Percentiles rank a stretch among this genome's conserved stretches.
phyloP scores from a whole-genome alignment of 176 grass and related monocot species.

The Canna indica region DNA sequence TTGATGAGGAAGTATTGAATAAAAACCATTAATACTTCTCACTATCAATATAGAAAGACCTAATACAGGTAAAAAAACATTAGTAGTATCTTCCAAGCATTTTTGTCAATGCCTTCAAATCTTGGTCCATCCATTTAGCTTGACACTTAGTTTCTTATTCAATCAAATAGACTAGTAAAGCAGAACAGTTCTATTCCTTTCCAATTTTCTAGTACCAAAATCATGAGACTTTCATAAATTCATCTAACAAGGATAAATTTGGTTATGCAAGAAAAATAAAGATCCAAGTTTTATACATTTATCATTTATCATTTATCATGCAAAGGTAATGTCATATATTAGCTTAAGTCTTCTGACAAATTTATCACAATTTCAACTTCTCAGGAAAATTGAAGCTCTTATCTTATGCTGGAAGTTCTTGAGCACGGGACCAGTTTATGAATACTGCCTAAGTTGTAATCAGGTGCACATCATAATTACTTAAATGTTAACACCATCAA shows the following conservation, averaged over 20 bases:
- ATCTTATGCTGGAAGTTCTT: background rate
- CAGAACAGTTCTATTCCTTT: background rate
- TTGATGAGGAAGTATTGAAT: background rate
- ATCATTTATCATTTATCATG: background rate
- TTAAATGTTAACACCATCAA: background rate
- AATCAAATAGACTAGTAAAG: background rate
- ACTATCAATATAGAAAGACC: background rate
- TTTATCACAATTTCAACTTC: background rate
- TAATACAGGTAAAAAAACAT: background rate
- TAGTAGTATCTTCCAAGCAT: background rate
- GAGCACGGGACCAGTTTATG: background rate
- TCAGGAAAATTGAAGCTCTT: background rate
- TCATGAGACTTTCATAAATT: background rate
- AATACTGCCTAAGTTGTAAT: background rate
- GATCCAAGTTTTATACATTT: background rate
- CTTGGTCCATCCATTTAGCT: background rate
- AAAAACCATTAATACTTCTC: background rate
- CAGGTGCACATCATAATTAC: background rate
- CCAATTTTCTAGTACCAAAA: background rate
- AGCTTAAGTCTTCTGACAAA: background rate
- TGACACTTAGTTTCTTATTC: background rate
- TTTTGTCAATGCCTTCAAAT: background rate
- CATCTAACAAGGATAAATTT: background rate
- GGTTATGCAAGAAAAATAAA: background rate
- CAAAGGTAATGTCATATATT: background rate